These are phyloP conservation scores for Hyphopichia burtonii DNA, from an alignment of 1,139 yeast species.

Conservation along the genomic window DNA sequence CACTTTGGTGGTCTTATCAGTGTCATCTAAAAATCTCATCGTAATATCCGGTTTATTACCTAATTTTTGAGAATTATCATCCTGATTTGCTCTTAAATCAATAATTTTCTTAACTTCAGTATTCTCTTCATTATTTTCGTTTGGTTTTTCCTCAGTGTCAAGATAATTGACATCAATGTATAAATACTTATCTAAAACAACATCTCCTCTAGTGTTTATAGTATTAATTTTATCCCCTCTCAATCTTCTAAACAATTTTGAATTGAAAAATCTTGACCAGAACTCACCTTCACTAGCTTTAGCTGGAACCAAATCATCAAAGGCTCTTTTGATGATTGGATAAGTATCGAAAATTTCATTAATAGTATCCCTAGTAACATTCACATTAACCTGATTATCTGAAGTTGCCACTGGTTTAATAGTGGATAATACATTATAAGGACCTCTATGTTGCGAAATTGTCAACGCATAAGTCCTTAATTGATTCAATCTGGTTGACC, in stretches of 20 bases:
- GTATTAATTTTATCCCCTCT: slow-evolving; percentile 82
- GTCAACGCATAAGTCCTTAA: slow-evolving; percentile 85
- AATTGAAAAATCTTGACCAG: slow-evolving; percentile 95
- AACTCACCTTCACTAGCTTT: slow-evolving; percentile 85
- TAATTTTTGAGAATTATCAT: slow-evolving; percentile 71
- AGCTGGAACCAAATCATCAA: slow-evolving; percentile 80
- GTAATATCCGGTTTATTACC: slow-evolving; percentile 90
- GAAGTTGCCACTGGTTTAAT: slow-evolving; percentile 91
- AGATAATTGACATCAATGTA: slow-evolving; percentile 51
- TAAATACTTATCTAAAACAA: slow-evolving; percentile 79
- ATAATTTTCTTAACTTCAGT: slow-evolving; percentile 52
- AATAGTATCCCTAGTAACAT: slow-evolving; percentile 87
- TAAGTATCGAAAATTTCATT: slow-evolving; percentile 89
- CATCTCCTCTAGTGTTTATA: slow-evolving; percentile 77
- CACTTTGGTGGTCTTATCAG: slow-evolving; percentile 23
- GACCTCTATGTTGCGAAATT: slow-evolving; percentile 82
- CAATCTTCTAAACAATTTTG: slow-evolving; percentile 79
- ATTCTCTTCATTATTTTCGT: slow-evolving; percentile 1
- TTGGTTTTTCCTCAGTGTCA: slow-evolving; percentile 36
- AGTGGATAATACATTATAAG: slow-evolving; percentile 89
- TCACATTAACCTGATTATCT: slow-evolving; percentile 87
- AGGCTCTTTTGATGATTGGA: slow-evolving; percentile 89
- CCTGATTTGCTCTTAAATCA: slow-evolving; percentile 77
- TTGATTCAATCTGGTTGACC: slow-evolving; percentile 81
- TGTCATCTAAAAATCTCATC: slow-evolving; percentile 67